Conservation (phyloP, 1,139 yeast species). For the Diutina neorugosa region DNA sequence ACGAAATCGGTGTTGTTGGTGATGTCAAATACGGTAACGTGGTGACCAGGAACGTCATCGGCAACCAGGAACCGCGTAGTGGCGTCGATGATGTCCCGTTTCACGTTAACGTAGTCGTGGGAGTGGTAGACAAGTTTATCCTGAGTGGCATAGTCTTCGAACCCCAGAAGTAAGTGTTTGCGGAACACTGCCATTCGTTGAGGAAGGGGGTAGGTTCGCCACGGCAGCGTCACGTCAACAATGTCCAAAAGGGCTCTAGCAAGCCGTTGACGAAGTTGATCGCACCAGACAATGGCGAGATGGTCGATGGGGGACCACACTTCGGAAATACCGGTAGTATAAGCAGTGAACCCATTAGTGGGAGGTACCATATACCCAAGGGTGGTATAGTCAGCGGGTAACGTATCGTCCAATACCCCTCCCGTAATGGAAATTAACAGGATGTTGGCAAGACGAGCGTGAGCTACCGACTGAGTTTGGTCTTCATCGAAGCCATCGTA, state of each 20-base stretch:
- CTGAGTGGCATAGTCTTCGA: conserved; percentile 28
- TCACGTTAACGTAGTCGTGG: conserved; percentile 5
- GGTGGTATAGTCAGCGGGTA: conserved; percentile 91
- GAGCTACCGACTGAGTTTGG: conserved; percentile 16
- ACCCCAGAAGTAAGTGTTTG: conserved; percentile 42
- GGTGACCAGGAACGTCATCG: not conserved
- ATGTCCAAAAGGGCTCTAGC: conserved; percentile 50
- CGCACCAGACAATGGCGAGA: conserved; percentile 95
- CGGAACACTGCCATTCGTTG: conserved; percentile 50
- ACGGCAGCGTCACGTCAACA: conserved; percentile 32
- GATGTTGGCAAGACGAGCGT: conserved; percentile 31
- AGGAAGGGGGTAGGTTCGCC: conserved; percentile 35
- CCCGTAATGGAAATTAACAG: conserved; percentile 77
- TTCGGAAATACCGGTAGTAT: conserved; percentile 74
- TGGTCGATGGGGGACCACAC: conserved; percentile 97
- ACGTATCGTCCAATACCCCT: conserved; percentile 66
- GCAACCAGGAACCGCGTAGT: not conserved
- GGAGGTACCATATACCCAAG: conserved; percentile 63
- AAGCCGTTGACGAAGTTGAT: conserved; percentile 59
- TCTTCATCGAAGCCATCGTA: conserved; percentile 33
- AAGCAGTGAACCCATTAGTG: conserved; percentile 70
- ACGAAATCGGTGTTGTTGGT: not conserved
- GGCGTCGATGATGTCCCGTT: conserved; percentile 4
- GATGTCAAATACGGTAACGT: not conserved
- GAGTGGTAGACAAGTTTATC: conserved; percentile 10